These are phyloP conservation scores for Lachnellula hyalina DNA, from an alignment of 2,329 filamentous ascomycete species.

Conservation along the genomic window DNA sequence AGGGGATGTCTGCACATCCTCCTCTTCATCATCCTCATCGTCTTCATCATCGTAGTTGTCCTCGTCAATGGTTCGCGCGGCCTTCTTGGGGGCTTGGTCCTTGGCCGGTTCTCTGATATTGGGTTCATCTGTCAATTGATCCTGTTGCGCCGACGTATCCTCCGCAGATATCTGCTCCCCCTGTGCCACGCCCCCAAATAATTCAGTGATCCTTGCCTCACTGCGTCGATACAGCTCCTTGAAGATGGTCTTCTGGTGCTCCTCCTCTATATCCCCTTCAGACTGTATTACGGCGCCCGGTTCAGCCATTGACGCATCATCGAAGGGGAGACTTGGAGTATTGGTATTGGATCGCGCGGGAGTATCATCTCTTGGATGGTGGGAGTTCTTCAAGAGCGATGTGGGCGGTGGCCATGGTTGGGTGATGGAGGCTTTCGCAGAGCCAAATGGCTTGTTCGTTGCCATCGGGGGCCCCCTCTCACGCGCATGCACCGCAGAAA, in stretches of 20 bases:
- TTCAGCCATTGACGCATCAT: slow-evolving; percentile 40
- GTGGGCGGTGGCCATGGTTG: slow-evolving; percentile 57
- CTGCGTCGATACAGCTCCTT: slow-evolving; percentile 70
- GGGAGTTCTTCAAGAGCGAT: slow-evolving; percentile 45
- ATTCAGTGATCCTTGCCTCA: slow-evolving; percentile 68
- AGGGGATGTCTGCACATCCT: slow-evolving; percentile 47
- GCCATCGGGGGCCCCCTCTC: background rate
- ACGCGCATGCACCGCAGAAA: slow-evolving; percentile 11
- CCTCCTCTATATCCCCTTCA: slow-evolving; percentile 56
- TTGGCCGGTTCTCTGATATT: slow-evolving; percentile 44
- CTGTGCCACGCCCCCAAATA: slow-evolving; percentile 54
- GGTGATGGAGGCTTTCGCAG: slow-evolving; percentile 16
- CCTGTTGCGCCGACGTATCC: slow-evolving; percentile 28
- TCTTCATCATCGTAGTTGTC: slow-evolving; percentile 84
- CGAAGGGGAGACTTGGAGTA: slow-evolving; percentile 23
- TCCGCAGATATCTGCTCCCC: slow-evolving; percentile 19
- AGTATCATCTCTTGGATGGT: slow-evolving; percentile 56
- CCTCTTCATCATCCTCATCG: slow-evolving; percentile 64
- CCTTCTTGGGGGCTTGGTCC: slow-evolving; percentile 57
- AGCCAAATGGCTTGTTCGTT: no score
- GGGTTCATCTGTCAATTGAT: slow-evolving; percentile 43
- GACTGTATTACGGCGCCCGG: slow-evolving; percentile 43
- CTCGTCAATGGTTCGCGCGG: slow-evolving; percentile 73
- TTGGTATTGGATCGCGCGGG: slow-evolving; percentile 23
- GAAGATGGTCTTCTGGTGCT: slow-evolving; percentile 66